phyloP scores from a whole-genome alignment of 768 basidiomycete genomes.

The Thelephora aurantiotincta region DNA sequence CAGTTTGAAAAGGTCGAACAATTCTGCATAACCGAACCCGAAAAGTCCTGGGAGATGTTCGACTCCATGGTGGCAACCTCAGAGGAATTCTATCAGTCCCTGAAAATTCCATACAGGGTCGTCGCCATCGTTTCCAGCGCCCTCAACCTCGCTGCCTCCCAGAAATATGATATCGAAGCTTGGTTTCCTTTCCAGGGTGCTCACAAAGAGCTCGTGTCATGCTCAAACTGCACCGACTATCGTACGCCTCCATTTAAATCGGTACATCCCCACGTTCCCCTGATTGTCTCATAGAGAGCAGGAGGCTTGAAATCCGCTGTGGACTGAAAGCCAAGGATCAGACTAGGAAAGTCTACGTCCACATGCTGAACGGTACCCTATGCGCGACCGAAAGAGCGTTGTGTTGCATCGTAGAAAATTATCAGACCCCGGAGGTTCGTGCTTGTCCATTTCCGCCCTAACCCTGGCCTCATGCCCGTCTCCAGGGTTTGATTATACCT shows the following conservation, averaged over 20 bases:
- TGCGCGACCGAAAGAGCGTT: conserved; percentile 95
- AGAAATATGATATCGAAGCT: conserved; percentile 96
- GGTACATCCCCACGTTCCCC: conserved; percentile 1
- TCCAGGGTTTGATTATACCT: conserved; percentile 79
- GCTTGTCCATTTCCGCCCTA: background rate
- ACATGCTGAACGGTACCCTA: conserved; percentile 98
- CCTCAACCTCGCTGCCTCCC: conserved; percentile 89
- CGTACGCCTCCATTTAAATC: conserved; percentile 42
- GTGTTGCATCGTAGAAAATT: conserved; percentile 97
- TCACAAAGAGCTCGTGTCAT: conserved; percentile 96
- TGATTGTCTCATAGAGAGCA: conserved; percentile 47
- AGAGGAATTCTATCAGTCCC: conserved; percentile 93
- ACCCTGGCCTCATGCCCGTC: background rate
- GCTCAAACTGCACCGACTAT: conserved; percentile 98
- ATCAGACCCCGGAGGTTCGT: conserved; percentile 86
- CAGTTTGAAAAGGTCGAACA: conserved; percentile 99
- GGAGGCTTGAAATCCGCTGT: conserved; percentile 85
- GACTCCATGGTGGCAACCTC: conserved; percentile 82
- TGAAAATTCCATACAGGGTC: conserved; percentile 83
- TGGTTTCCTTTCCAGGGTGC: conserved; percentile 98
- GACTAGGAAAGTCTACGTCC: conserved; percentile 84
- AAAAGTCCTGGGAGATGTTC: conserved; percentile 90
- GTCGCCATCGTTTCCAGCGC: conserved; percentile 95
- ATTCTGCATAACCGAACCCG: conserved; percentile 90
- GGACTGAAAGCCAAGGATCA: conserved; percentile 88